Conservation (phyloP, 2,329 filamentous ascomycete species). For the Epichloe coenophiala region DNA sequence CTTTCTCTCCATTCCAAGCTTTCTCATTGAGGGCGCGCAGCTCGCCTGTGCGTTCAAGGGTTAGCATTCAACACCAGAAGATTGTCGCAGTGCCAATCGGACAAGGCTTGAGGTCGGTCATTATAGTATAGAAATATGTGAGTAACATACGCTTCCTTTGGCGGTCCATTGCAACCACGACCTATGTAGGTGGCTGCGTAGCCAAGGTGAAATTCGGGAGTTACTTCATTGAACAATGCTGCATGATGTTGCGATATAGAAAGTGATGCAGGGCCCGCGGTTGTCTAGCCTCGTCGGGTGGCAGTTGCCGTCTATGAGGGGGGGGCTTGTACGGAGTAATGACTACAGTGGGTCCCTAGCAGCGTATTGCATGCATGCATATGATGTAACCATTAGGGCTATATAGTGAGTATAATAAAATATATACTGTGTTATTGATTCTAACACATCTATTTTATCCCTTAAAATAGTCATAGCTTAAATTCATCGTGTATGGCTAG, state of each 20-base stretch:
- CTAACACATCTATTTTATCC: no score
- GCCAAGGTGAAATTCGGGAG: neutral
- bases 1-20: slow-evolving; percentile 80
- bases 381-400: no score
- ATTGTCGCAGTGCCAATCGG: neutral
- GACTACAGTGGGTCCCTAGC: neutral
- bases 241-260: neutral
- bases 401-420: no score
- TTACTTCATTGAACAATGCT: slow-evolving; percentile 8
- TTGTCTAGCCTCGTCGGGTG: neutral
- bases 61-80: slow-evolving; percentile 6
- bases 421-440: no score
- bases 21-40: slow-evolving; percentile 76
- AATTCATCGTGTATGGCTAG: no score
- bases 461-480: no score
- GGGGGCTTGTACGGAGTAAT: neutral
- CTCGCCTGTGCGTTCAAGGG: slow-evolving; percentile 48
- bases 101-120: neutral
- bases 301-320: neutral
- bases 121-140: neutral
- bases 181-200: neutral
- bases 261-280: neutral
- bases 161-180: slow-evolving; percentile 5
- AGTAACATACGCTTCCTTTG: slow-evolving; percentile 5
- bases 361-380: no score